Conservation (phyloP, 441 rosid genomes). For the Populus hybrid region DNA sequence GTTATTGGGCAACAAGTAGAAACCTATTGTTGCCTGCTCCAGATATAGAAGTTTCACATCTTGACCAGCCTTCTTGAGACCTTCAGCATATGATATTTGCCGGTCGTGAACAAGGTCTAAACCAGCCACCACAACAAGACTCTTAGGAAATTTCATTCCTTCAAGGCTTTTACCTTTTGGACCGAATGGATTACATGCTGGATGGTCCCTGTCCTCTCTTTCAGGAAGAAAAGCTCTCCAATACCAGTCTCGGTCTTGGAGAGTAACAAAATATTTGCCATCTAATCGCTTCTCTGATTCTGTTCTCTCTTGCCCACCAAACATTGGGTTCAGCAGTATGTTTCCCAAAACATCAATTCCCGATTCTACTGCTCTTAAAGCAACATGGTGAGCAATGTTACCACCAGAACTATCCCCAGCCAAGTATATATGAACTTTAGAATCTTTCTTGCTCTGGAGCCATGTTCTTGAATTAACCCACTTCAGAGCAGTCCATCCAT, state of each 20-base stretch:
- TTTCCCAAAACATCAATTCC: slow-evolving; percentile 66
- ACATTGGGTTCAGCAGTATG: slow-evolving; percentile 87
- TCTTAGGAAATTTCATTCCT: slow-evolving; percentile 69
- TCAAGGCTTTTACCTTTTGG: slow-evolving; percentile 51
- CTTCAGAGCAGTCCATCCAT: slow-evolving; percentile 87
- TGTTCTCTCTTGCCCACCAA: slow-evolving; percentile 75
- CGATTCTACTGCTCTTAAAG: slow-evolving; percentile 54
- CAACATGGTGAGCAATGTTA: slow-evolving; percentile 86
- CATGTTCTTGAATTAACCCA: slow-evolving; percentile 83
- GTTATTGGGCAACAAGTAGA: slow-evolving; percentile 89
- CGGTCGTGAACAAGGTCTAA: slow-evolving; percentile 88
- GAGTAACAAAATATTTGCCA: slow-evolving; percentile 78
- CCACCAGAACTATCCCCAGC: no score
- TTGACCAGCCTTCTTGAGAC: slow-evolving; percentile 55
- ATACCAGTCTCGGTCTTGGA: slow-evolving; percentile 90
- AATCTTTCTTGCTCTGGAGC: slow-evolving; percentile 66
- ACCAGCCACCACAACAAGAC: slow-evolving; percentile 85
- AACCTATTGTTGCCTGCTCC: slow-evolving; percentile 84
- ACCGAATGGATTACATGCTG: slow-evolving; percentile 90
- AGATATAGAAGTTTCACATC: slow-evolving; percentile 67
- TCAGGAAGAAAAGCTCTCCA: slow-evolving; percentile 87
- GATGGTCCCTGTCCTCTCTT: slow-evolving; percentile 82
- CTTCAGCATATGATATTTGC: slow-evolving; percentile 80
- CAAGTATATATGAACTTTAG: slow-evolving; percentile 46
- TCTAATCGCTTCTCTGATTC: slow-evolving; percentile 73